These are phyloP conservation scores for Dactylellina leptospora DNA, from an alignment of 2,329 filamentous ascomycete genomes.

Conservation along the genomic window DNA sequence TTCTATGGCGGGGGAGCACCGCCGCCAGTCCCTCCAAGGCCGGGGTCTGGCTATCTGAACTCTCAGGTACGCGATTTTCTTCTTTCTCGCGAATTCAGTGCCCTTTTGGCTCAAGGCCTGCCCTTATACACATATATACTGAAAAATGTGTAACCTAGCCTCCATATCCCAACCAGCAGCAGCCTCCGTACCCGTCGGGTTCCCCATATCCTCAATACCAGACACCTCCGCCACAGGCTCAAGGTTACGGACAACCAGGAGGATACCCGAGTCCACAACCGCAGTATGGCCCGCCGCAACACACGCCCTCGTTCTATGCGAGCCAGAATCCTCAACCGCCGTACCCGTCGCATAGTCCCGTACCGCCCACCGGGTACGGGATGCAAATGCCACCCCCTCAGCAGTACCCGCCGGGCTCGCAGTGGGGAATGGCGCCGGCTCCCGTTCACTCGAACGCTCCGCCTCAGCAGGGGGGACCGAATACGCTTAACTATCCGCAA, in stretches of 20 bases:
- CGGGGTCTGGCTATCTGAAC: constrained; percentile 39
- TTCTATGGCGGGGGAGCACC: constrained; percentile 47
- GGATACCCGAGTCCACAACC: constrained; percentile 48
- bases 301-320: constrained; percentile 38
- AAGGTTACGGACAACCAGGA: constrained; percentile 39
- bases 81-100: neutral
- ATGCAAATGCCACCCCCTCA: constrained; percentile 24
- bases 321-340: constrained; percentile 24
- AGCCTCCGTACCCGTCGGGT: constrained; percentile 8
- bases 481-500: constrained; percentile 18
- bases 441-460: constrained; percentile 35
- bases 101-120: neutral
- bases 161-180: constrained; percentile 31
- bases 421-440: constrained; percentile 33
- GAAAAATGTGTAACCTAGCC: constrained; percentile 34
- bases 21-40: constrained; percentile 49
- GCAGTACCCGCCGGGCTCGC: constrained; percentile 22
- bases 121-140: neutral
- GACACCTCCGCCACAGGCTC: constrained; percentile 13
- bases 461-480: constrained; percentile 16
- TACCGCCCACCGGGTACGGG: constrained; percentile 36
- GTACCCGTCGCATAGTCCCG: constrained; percentile 38
- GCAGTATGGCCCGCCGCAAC: constrained; percentile 27
- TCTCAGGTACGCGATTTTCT: constrained; percentile 30
- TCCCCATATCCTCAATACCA: constrained; percentile 51